Conservation (phyloP, 257 asterid species). For the Thymus mandschuricus region DNA sequence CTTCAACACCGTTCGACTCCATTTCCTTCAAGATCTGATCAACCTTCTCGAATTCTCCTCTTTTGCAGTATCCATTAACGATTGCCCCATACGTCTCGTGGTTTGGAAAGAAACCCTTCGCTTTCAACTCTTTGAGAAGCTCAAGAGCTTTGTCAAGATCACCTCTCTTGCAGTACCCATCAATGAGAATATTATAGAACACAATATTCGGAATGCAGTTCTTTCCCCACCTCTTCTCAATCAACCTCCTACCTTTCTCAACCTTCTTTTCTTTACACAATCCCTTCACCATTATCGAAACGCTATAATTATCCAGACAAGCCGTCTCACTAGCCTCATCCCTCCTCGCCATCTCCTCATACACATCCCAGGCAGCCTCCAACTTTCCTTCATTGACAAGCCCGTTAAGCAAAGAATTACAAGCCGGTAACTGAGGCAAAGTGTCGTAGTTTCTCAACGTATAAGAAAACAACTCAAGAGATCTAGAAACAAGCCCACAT, state of each 20-base stretch:
- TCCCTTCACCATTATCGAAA: slow-evolving; percentile 75
- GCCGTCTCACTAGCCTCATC: slow-evolving; percentile 37
- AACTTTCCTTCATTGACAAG: slow-evolving; percentile 60
- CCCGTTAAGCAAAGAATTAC: slow-evolving; percentile 80
- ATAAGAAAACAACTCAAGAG: slow-evolving; percentile 61
- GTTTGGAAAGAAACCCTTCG: slow-evolving; percentile 74
- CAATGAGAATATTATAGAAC: slow-evolving; percentile 76
- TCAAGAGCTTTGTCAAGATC: slow-evolving; percentile 56
- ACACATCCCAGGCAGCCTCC: slow-evolving; percentile 57
- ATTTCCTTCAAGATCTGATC: slow-evolving; percentile 66
- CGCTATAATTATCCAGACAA: slow-evolving; percentile 74
- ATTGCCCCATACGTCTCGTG: slow-evolving; percentile 83
- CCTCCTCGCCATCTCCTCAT: slow-evolving; percentile 61
- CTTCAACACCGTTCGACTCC: slow-evolving; percentile 59
- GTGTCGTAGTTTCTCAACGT: slow-evolving; percentile 41
- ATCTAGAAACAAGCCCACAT: slow-evolving; percentile 56
- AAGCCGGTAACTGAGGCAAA: slow-evolving; percentile 63
- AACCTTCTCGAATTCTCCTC: slow-evolving; percentile 61
- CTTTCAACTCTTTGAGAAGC: slow-evolving; percentile 66
- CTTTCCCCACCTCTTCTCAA: slow-evolving; percentile 85
- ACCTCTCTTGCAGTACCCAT: slow-evolving; percentile 80
- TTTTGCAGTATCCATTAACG: slow-evolving; percentile 69
- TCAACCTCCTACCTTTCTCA: slow-evolving; percentile 66
- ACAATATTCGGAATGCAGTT: slow-evolving; percentile 78
- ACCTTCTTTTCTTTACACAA: slow-evolving; percentile 78